These are phyloP conservation scores for Isoetes taiwanensis DNA, from an alignment of 75 land plant genomes.

Conservation along the genomic window DNA sequence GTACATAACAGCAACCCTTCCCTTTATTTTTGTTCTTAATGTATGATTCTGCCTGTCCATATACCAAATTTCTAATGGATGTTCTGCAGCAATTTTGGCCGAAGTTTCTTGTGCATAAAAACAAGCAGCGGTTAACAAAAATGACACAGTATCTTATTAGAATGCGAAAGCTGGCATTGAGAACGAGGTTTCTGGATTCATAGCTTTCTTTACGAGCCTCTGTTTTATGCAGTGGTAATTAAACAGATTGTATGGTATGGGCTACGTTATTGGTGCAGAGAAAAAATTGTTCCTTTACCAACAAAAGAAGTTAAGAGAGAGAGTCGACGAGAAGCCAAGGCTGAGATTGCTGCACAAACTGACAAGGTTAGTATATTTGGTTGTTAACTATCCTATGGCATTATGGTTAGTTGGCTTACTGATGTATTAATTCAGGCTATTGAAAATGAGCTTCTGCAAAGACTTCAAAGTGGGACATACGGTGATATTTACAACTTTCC, in stretches of 20 bases:
- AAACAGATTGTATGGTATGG: neutral
- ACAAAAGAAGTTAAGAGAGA: conserved; percentile 80
- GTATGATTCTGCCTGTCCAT: conserved; percentile 1
- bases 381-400: neutral
- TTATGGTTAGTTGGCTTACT: no score
- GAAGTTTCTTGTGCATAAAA: conserved; percentile 82
- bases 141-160: conserved; percentile 95
- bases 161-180: conserved; percentile 80
- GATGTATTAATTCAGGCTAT: conserved; percentile 48
- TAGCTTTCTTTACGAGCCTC: neutral
- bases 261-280: conserved; percentile 38
- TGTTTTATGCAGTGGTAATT: neutral
- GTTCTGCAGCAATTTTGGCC: conserved; percentile 59
- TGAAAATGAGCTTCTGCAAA: conserved; percentile 72
- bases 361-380: conserved; percentile 41
- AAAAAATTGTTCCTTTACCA: conserved; percentile 77
- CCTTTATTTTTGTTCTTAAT: conserved; percentile 25
- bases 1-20: conserved; percentile 26
- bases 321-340: conserved; percentile 81
- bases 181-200: conserved; percentile 48
- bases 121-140: conserved; percentile 86
- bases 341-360: conserved; percentile 74
- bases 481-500: conserved; percentile 82
- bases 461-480: conserved; percentile 77
- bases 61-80: conserved; percentile 28